phyloP scores from a whole-genome alignment of 345 rosid species.

The Angophora floribunda region DNA sequence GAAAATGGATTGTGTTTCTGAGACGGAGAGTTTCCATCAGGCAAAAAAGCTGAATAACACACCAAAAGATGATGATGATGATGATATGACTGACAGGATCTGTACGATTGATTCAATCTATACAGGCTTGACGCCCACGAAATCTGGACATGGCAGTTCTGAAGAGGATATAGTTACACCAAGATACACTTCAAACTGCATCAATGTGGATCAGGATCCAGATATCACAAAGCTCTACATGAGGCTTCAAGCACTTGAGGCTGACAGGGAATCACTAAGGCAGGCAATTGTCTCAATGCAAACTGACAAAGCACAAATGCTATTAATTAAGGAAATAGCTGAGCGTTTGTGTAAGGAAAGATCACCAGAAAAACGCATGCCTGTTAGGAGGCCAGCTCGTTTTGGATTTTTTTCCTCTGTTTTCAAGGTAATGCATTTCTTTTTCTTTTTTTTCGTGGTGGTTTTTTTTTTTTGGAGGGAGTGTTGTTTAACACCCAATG shows the following conservation, averaged over 20 bases:
- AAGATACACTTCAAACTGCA: constrained; percentile 16
- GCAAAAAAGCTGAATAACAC: constrained; percentile 32
- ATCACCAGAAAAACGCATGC: constrained; percentile 42
- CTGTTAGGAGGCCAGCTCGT: constrained; percentile 33
- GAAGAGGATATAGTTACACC: constrained; percentile 45
- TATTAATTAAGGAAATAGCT: constrained; percentile 85
- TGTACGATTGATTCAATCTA: constrained; percentile 81
- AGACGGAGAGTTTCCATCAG: constrained; percentile 22
- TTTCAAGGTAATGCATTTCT: constrained; percentile 48
- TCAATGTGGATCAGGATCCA: constrained; percentile 50
- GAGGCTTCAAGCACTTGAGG: constrained; percentile 95
- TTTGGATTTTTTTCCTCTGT: constrained; percentile 36
- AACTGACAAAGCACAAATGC: constrained; percentile 79
- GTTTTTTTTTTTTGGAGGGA: too few species aligned
- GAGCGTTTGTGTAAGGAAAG: constrained; percentile 75
- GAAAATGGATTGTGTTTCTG: constrained; percentile 35
- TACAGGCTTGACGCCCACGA: constrained; percentile 24
- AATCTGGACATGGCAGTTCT: constrained; percentile 23
- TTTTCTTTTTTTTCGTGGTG: neutral
- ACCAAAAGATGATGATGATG: constrained; percentile 43
- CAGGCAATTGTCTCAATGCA: constrained; percentile 83
- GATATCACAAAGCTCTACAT: constrained; percentile 68
- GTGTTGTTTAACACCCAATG: neutral
- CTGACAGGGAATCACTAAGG: constrained; percentile 93
- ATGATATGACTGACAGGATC: constrained; percentile 70